Base-by-base conservation (phyloP, 1,284 basidiomycete species). In the Apiotrichum laibachii region DNA sequence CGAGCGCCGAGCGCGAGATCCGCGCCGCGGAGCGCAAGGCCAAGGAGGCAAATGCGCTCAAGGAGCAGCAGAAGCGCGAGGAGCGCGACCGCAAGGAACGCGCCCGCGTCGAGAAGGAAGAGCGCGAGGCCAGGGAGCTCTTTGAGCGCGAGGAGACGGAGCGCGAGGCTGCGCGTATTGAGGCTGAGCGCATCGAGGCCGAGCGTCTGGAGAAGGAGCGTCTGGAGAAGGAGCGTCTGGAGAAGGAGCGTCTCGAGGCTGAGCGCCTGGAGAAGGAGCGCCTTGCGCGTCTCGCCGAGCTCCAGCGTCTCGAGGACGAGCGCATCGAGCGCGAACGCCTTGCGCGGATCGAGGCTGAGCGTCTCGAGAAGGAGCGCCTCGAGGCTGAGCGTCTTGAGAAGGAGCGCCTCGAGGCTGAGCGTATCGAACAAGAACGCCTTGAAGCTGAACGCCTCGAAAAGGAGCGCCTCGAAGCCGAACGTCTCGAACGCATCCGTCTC, bases 391-490 rank as follows among this genome's bases (percentile, higher is more conserved):
- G 43, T 19, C 43, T 45, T 8, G 21, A 19, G 43, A 45, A 45
- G 43, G 43, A 47, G 16, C 46, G 46, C 22, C 46, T 47, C 46
- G 46, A 47, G 18, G 15, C 1, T 2, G 47, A 48, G 33, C 47
- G 47, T 18, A 31, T 48, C 33, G 47, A 49, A 15, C 5, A 19
- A 3, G 33, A 49, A 19, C 47, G 33, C 12, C 33, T 50, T 9
- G 48, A 33, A 13, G 6, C 22, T 21, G 46, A 22, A 10, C 46
- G 46, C 10, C 31, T 48, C 26, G 31, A 49, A 11, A 13, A n/a
- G 33, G 47, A 49, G 18, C 49, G 49, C 35, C 33, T 50, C 16
- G 48, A 50, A n/a, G n/a, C 35, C n/a, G 49, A 50, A 15, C 49
- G 49, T 9, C 35, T 50, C 49, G 26, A 45, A 12, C 19, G 44